Evolutionary conservation across 768 basidiomycete genomes (phyloP), one percentile per base, ranked within the genome.

Genomic region (Saitozyma sp.): DNA sequence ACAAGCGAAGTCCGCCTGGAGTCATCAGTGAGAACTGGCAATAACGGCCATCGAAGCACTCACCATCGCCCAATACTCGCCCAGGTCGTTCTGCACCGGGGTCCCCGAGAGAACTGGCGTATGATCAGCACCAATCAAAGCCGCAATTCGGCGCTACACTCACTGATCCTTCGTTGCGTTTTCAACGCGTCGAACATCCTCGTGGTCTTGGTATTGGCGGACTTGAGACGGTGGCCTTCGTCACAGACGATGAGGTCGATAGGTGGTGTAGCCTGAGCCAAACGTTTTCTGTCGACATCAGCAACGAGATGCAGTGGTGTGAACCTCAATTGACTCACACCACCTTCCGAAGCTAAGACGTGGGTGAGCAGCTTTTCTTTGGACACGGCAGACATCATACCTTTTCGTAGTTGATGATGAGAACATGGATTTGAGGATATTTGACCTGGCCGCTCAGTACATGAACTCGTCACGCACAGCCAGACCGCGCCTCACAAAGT

Each of bases 1-100:
- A 77, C 96, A 97, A 78, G 91, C 91, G 76, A 97, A 98, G 62
- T 96, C 88, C 39, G 89, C 88, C 91, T 92, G 56, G 4, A 29
- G 19, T 6, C 16, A 29, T 58, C 16, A 59, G 57, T 16, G 46
- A 52, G 52, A 29, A 29, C 29, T 29, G 29, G 29, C 29, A 29
- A 29, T 29, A 29, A 29, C 29, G 29, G 29, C 29, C 29, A 0
- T 3, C 10, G 29, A 8, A 51, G 50, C 11, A 37, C 84, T 66
- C 66, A 92, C 93, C 95, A 98, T 98, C 5, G 92, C 86, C 79
- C 96, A 95, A 74, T 95, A 95, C 78, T 99, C 96, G 65, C 89
- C 83, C 38, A 99, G 80, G 77, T 97, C 92, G 79, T 99, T 99
- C 77, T 98, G 96, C 48, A 99, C 90, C 0, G 96, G 96, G 0